phyloP scores from a whole-genome alignment of 2,329 filamentous ascomycete genomes.

The Pestalotiopsis sp. region DNA sequence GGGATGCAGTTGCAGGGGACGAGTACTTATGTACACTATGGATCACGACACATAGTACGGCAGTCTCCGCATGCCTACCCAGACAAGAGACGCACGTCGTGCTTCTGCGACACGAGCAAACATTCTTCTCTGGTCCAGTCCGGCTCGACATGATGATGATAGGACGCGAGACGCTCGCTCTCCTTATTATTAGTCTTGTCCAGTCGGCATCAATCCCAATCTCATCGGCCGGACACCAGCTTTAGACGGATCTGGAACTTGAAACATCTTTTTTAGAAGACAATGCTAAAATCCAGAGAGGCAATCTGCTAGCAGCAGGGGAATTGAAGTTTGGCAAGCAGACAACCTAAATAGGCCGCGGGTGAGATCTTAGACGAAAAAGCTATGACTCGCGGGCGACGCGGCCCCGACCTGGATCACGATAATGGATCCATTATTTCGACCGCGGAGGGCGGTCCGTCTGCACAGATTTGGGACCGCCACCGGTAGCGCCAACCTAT shows the following conservation, averaged over 20 bases:
- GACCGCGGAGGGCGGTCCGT: background rate
- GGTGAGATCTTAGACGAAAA: background rate
- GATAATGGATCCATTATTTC: background rate
- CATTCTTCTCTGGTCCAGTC: no score
- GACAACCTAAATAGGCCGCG: background rate
- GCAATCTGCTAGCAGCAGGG: background rate
- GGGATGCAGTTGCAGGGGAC: background rate
- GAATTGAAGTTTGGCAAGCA: background rate
- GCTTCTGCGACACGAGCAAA: background rate
- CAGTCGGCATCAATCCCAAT: background rate
- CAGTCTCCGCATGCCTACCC: background rate
- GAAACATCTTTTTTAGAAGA: background rate
- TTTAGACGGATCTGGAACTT: background rate
- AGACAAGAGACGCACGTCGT: background rate
- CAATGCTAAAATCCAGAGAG: background rate
- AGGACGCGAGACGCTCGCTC: background rate
- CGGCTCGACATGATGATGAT: background rate
- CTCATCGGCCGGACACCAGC: background rate
- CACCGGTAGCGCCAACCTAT: background rate
- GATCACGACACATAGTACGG: background rate
- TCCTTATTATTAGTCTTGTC: background rate
- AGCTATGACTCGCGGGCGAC: background rate
- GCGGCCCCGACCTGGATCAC: background rate
- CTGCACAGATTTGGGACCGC: background rate
- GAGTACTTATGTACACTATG: background rate